phyloP scores from a whole-genome alignment of 2,329 filamentous ascomycete species.

The Graphilbum sp. region DNA sequence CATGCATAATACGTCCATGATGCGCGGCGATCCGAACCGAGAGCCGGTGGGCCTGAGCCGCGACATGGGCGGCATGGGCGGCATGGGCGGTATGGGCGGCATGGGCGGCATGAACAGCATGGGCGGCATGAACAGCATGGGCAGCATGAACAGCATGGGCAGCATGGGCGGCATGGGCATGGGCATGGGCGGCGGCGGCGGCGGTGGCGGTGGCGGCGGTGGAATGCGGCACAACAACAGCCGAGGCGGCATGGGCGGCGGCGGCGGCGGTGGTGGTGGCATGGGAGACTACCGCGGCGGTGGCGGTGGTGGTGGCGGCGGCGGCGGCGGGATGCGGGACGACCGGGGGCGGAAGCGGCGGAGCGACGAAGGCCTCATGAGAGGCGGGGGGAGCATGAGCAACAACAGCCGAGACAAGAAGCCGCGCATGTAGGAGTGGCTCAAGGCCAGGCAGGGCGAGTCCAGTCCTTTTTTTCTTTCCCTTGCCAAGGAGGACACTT shows the following conservation, averaged over 20 bases:
- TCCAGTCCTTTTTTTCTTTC: no score
- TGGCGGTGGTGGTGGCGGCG: constrained; percentile 16
- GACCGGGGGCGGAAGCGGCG: constrained; percentile 25
- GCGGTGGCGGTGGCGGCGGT: constrained; percentile 13
- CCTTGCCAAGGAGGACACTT: no score
- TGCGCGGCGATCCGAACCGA: no score
- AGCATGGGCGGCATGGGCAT: background rate
- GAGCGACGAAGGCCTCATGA: constrained; percentile 34
- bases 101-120: no score
- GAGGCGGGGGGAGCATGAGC: constrained; percentile 27
- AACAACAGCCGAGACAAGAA: constrained; percentile 37
- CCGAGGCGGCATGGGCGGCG: constrained; percentile 13
- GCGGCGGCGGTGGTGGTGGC: constrained; percentile 16
- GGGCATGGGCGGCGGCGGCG: constrained; percentile 8
- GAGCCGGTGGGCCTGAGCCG: background rate
- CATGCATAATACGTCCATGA: background rate
- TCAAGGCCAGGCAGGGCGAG: no score
- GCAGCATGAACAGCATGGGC: no score
- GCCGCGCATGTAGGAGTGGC: constrained; percentile 13
- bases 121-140: no score
- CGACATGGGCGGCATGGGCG: background rate
- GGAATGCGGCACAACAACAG: constrained; percentile 3
- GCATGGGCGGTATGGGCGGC: no score
- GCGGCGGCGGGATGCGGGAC: constrained; percentile 18
- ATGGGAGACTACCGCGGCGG: background rate